Conservation (phyloP, 2,329 filamentous ascomycete genomes). For the Remersonia thermophila region DNA sequence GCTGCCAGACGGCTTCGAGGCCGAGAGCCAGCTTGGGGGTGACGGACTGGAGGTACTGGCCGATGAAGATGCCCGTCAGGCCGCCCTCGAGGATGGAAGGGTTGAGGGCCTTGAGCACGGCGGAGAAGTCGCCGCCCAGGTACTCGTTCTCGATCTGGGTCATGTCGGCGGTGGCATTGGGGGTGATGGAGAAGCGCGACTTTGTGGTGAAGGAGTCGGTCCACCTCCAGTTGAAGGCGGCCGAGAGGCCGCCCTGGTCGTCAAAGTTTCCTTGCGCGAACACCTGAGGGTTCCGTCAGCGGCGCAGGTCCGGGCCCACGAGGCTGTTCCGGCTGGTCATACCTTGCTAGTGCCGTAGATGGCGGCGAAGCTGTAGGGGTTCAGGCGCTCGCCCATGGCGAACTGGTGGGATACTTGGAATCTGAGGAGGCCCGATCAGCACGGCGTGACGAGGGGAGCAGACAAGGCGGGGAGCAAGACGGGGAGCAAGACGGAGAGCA, state of each 20-base stretch:
- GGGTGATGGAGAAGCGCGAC: slow-evolving; percentile 73
- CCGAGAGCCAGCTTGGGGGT: slow-evolving; percentile 80
- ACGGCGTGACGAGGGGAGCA: background rate
- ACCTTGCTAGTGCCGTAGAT: slow-evolving; percentile 92
- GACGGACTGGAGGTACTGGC: slow-evolving; percentile 86
- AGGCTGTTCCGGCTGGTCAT: slow-evolving; percentile 10
- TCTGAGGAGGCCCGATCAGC: slow-evolving; percentile 10
- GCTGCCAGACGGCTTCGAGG: slow-evolving; percentile 89
- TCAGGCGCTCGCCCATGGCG: slow-evolving; percentile 82
- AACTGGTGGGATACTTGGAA: slow-evolving; percentile 98
- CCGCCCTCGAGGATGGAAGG: slow-evolving; percentile 88
- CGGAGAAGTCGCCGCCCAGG: slow-evolving; percentile 82
- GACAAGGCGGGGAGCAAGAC: background rate
- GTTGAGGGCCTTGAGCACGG: slow-evolving; percentile 86
- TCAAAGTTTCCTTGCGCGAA: slow-evolving; percentile 95
- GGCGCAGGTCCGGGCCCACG: background rate
- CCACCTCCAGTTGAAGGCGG: slow-evolving; percentile 91
- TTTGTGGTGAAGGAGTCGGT: slow-evolving; percentile 60
- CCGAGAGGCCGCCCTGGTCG: slow-evolving; percentile 77
- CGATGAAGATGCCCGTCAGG: slow-evolving; percentile 88
- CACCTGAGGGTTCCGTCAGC: slow-evolving; percentile 41
- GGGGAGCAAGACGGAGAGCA: too few relatives aligned
- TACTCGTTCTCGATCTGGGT: slow-evolving; percentile 94
- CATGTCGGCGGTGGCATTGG: slow-evolving; percentile 60
- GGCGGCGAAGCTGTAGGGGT: slow-evolving; percentile 89